These are phyloP conservation scores for Crithidia fasciculata DNA, from an alignment of 208 protist genomes.

Conservation along the genomic window DNA sequence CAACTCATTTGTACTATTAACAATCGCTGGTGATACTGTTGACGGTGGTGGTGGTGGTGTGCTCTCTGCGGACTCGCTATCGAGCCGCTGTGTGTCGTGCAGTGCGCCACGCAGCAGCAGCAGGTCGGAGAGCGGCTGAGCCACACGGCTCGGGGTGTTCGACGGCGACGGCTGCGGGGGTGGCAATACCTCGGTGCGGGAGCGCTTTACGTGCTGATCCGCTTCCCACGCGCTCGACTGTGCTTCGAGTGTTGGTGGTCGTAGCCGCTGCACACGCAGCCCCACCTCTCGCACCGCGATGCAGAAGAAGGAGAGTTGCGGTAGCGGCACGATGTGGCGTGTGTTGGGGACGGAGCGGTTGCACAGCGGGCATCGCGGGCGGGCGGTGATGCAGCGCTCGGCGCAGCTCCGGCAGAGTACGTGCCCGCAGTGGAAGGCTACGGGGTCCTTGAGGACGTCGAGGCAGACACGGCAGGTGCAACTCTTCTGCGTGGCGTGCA, in stretches of 20 bases:
- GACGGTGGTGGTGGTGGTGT: background rate
- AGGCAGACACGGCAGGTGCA: slow-evolving; percentile 71
- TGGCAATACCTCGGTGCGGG: too few species aligned
- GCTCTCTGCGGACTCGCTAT: slow-evolving; percentile 11
- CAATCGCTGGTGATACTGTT: background rate
- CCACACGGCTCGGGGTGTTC: background rate
- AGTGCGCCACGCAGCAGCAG: background rate
- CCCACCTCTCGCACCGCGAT: slow-evolving; percentile 45
- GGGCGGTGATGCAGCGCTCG: slow-evolving; percentile 42
- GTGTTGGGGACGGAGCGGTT: slow-evolving; percentile 47
- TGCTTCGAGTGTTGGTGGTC: background rate
- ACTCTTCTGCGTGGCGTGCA: slow-evolving; percentile 1
- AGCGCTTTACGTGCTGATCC: too few species aligned
- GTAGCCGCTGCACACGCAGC: slow-evolving; percentile 11
- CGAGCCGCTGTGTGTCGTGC: slow-evolving; percentile 29
- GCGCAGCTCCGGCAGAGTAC: slow-evolving; percentile 71
- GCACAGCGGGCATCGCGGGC: slow-evolving; percentile 78
- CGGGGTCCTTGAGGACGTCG: slow-evolving; percentile 58
- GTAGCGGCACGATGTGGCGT: slow-evolving; percentile 41
- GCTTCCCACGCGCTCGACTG: too few species aligned
- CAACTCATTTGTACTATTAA: too few species aligned
- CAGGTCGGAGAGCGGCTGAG: too few species aligned
- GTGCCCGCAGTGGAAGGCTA: slow-evolving; percentile 69
- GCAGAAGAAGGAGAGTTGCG: slow-evolving; percentile 53
- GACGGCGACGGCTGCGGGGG: background rate